Evolutionary conservation across 345 rosid genomes (phyloP), one percentile per base, ranked within the genome.

Genomic region (Rhizophora mangle): DNA sequence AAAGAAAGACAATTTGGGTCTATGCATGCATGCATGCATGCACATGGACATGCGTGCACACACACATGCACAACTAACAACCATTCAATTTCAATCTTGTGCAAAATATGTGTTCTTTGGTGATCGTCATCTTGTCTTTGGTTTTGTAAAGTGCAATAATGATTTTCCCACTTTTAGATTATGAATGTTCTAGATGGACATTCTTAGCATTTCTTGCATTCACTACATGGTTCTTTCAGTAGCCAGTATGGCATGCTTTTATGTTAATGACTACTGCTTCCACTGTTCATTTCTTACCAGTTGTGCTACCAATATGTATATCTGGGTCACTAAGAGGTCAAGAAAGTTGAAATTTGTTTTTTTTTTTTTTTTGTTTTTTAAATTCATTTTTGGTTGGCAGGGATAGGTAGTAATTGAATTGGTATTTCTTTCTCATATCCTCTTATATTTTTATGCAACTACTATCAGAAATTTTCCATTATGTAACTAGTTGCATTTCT

Each of bases 401-500:
- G 37, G 18, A 26, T 22, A 32, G 29, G 51, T 37, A 3, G 20
- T 61, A 49, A 60, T 24, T 47, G 16, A 51, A 8, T 52, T 61
- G 62, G 61, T 32, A 52, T 53, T 34, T 65, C 15, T 69, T 63
- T 82, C 37, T 43, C 49, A 60, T 39, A 68, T 73, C 73, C 51
- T 73, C 16, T 67, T 68, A 58, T 24, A 52, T 27, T 49, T 64
- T 60, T 67, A 15, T 68, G 29, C 76, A 57, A 54, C 37, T 65
- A 64, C 63, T 69, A 58, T 77, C 59, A 19, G 56, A 70, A 61
- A 60, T 72, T 68, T 80, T 70, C 71, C 53, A 46, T 46, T 36
- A 71, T 71, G 80, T 80, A 80, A 84, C 85, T 74, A 70, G 82
- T 75, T 87, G 86, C 57, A 73, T 76, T 86, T 80, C 82, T 87